Evolutionary conservation across 169 alveolate genomes (phyloP).

Genomic region (Eimeria tenella): DNA sequence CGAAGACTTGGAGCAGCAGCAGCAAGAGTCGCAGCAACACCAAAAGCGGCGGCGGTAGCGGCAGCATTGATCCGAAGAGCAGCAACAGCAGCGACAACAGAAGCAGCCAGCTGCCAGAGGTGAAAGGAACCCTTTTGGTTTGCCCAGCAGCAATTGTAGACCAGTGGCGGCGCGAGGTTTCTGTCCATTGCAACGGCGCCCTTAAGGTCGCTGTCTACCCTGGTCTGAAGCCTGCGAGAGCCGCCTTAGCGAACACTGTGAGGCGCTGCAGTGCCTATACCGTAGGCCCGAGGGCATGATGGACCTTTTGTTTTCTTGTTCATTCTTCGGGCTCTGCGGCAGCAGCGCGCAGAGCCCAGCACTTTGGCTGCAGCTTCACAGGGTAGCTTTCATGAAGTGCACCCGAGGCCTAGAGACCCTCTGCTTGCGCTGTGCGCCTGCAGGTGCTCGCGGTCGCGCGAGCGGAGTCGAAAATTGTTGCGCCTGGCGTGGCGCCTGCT

Average conservation of each 20-base stretch:
- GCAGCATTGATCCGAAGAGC: neutral
- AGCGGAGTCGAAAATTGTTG: neutral
- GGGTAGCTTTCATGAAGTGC: no score
- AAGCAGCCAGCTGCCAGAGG: slow-evolving; percentile 23
- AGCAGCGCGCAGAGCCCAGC: neutral
- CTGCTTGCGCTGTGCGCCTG: no score
- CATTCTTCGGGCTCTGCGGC: neutral
- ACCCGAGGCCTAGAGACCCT: no score
- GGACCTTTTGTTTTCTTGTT: neutral
- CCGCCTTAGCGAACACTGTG: slow-evolving; percentile 26
- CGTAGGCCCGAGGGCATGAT: neutral
- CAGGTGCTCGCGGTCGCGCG: slow-evolving; percentile 41
- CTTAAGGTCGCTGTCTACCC: slow-evolving; percentile 46
- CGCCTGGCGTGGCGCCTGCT: neutral
- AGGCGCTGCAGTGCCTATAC: neutral
- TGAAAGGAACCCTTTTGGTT: slow-evolving; percentile 74
- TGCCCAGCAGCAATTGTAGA: slow-evolving; percentile 78
- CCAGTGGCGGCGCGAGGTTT: slow-evolving; percentile 81
- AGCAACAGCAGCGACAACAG: slow-evolving; percentile 26
- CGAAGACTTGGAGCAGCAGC: neutral
- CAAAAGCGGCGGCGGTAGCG: slow-evolving; percentile 16
- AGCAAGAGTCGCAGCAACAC: neutral
- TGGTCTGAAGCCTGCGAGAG: slow-evolving; percentile 70
- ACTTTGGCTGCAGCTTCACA: no score
- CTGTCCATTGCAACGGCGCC: slow-evolving; percentile 20